Evolutionary conservation across 2,329 filamentous ascomycete genomes (phyloP).

Genomic region (Curvularia lunata): DNA sequence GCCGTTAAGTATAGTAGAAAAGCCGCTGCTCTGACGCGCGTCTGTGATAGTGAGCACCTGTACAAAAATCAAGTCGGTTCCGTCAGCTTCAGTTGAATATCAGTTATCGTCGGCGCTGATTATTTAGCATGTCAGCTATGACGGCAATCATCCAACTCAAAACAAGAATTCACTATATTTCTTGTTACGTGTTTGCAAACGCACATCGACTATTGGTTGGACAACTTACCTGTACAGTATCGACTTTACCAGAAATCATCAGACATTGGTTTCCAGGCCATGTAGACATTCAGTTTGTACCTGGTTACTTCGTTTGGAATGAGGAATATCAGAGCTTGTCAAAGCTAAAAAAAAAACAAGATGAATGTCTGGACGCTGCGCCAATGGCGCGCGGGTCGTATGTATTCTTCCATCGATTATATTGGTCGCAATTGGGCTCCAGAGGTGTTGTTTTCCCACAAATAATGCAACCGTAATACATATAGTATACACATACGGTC

Average conservation of each 20-base stretch:
- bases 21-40: no score
- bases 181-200: not conserved
- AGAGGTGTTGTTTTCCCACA: not conserved
- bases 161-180: not conserved
- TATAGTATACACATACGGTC: conserved; percentile 26
- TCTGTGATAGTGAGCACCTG: no score
- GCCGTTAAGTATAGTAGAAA: no score
- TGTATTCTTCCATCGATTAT: not conserved
- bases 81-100: not conserved
- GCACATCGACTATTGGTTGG: not conserved
- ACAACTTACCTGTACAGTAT: not conserved
- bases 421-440: not conserved
- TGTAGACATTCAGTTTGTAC: not conserved
- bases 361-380: not conserved
- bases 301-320: not conserved
- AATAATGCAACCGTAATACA: conserved; percentile 9
- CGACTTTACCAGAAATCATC: not conserved
- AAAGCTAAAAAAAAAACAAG: not conserved
- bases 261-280: not conserved
- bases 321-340: not conserved
- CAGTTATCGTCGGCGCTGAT: not conserved
- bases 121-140: not conserved
- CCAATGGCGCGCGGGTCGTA: not conserved
- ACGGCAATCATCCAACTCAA: not conserved
- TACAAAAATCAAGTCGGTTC: not conserved